Conservation (phyloP, 2,329 filamentous ascomycete genomes). For the Ophiocordyceps unilateralis region DNA sequence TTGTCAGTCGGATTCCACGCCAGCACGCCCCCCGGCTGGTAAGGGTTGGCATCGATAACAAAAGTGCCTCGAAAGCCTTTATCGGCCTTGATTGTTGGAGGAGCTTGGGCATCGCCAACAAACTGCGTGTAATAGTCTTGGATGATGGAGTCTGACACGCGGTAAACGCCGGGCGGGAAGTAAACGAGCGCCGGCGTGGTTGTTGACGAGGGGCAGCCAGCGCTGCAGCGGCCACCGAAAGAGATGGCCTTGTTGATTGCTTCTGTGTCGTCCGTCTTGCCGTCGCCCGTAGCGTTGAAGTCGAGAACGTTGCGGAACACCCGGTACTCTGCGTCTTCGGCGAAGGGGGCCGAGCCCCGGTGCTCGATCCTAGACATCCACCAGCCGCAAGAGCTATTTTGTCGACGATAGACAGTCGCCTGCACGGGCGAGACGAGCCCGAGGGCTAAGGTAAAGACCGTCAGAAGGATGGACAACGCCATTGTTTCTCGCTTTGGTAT, state of each 20-base stretch:
- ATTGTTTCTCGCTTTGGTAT: constrained; percentile 9
- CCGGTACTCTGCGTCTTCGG: constrained; percentile 34
- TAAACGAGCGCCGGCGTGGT: constrained; percentile 76
- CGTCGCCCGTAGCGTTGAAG: constrained; percentile 1
- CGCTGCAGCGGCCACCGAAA: not conserved
- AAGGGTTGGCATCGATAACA: constrained; percentile 6
- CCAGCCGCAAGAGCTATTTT: constrained; percentile 29
- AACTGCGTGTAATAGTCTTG: constrained; percentile 92
- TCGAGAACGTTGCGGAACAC: constrained; percentile 23
- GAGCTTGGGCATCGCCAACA: constrained; percentile 57
- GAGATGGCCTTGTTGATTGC: constrained; percentile 1
- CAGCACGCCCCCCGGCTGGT: not conserved
- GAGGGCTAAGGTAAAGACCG: constrained; percentile 24
- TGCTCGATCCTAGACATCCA: constrained; percentile 57
- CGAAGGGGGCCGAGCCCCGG: constrained; percentile 50
- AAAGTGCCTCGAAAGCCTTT: not conserved
- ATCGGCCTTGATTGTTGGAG: constrained; percentile 46
- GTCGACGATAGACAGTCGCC: not conserved
- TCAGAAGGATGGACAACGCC: constrained; percentile 25
- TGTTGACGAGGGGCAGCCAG: constrained; percentile 68
- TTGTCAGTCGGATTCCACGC: constrained; percentile 1
- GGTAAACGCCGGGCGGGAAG: constrained; percentile 77
- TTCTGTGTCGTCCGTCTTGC: not conserved
- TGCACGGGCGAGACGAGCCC: constrained; percentile 20
- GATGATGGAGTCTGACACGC: constrained; percentile 61